Evolutionary conservation across 75 land plant species (phyloP), one percentile per base, ranked within the genome.

Genomic region (Adiantum capillusveneris): DNA sequence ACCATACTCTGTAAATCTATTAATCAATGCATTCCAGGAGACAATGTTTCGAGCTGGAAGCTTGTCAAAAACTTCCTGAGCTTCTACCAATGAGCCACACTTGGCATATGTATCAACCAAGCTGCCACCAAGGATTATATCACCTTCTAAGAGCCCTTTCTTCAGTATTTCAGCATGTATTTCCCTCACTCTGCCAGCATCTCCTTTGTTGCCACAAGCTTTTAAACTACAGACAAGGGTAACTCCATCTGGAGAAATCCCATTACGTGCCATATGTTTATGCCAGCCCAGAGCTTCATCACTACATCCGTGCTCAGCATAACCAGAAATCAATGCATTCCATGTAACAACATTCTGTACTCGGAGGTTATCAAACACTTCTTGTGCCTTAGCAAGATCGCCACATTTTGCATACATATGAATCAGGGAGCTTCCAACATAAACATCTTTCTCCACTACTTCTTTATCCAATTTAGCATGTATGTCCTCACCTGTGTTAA

Each of bases 1-100:
- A 9, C 37, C 37, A 34, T 34, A 9, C 37, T 34, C 37, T 34
- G 9, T 34, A 9, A 34, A 34, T 5, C 37, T 3, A 34, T 3
- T 9, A 34, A 34, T 34, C 37, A 34, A 5, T 34, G 37, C 37
- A 34, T 46, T 84, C 81, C 81, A 84, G 0, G 76, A 63, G 50
- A 84, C 79, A 61, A 65, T 51, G 28, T 81, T 80, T 53, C 58
- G 69, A 5, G 12, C 29, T 14, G 62, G 0, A 63, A 84, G 67
- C 58, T 62, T 68, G 63, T 81, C 71, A 53, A 84, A 84, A 24
- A 84, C 74, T 26, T 28, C 29, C 31, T 72, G 62, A 0, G 88
- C 84, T 31, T 44, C 44, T 31, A 11, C 56, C 30, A 75, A 58
- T 41, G 25, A n/a, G 2, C 85, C 81, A 50, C 73, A 74, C 45